Base-by-base conservation (phyloP, 2,329 filamentous ascomycete species). In the Neopestalotiopsis sp. region DNA sequence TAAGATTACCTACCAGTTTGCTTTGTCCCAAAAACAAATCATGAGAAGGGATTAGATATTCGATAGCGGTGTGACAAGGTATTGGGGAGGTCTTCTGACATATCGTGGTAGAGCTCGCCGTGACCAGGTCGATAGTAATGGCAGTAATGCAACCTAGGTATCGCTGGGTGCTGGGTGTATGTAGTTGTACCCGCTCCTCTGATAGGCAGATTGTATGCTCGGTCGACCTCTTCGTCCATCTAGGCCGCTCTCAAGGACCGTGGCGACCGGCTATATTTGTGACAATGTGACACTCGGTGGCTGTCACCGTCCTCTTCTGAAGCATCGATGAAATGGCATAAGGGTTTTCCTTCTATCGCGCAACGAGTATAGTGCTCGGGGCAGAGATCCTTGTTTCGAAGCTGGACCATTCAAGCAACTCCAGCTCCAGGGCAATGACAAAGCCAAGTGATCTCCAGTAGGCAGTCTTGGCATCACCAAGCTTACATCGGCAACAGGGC, bases 361-460 rank as follows among this genome's bases (percentile, higher is more conserved):
- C n/a, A 53, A 53, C 45, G 45, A 53, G 45, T 53, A 53, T 53
- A 53, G 45, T 53, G 45, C 45, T 53, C 45, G n/a, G 45, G 42
- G 17, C 17, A 53, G 45, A 7, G n/a, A 20, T 20, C 45, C 45
- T n/a, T 17, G 45, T 53, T 17, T 53, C 45, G 45, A 53, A 20
- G 45, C 45, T 20, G 6, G 7, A 53, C 34, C 34, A 38, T 9
- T 53, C 45, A 20, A 53, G 45, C 45, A 38, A 53, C 45, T 28
- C 24, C 24, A 28, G 24, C 24, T 28, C n/a, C n/a, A 24, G 45
- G 45, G 34, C 5, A 53, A 20, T 20, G 45, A 53, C 45, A 20
- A 20, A 53, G 45, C 45, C 45, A 53, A 53, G 20, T 20, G 45
- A 53, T 53, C 45, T 53, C 20, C 45, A n/a, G n/a, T 9, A n/a